Evolutionary conservation across 805 yeast genomes (phyloP), one percentile per base, ranked within the genome.

Genomic region (Starmerella floricola): DNA sequence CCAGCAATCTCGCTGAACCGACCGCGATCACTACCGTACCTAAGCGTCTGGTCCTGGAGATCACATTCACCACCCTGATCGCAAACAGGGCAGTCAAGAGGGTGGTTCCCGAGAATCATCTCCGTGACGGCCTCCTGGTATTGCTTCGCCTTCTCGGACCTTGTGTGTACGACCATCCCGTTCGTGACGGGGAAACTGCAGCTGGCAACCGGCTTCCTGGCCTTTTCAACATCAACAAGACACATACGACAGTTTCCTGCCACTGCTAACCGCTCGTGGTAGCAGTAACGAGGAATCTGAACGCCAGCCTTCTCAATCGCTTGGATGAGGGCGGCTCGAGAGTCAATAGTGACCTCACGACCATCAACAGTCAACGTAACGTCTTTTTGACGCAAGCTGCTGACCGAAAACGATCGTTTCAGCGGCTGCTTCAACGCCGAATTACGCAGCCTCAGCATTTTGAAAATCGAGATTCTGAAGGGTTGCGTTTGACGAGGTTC

Each of bases 51-150:
- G 59, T 84, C 94, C 66, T 84, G 94, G 54, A 83, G 71, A 61
- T 83, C 94, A 68, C 94, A 83, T 63, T 83, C 94, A 51, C 94
- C 94, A 64, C 94, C 94, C 65, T 83, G 94, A 65, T 83, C 94
- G 64, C 94, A 83, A 42, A 83, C 79, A 19, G 94, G 94, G 65
- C 94, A 83, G 66, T 84, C 94, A 58, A 83, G 71, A 18, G 94
- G 94, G 67, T 83, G 94, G 69, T 84, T 84, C 53, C 83, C 84
- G 50, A 83, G 71, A 48, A 83, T 66, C 78, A 83, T 80, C 64
- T 84, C 94, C 34, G 93, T 84, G 54, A 83, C 91, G 60, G 88
- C 88, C 64, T 83, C 94, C 59, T 94, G 74, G 35, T 87, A 84
- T 62, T 79, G 76, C 62, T 74, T 78, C 49, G 81, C 82, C 58